Evolutionary conservation across 495 filamentous ascomycete genomes (phyloP), one percentile per base, ranked within the genome.

Genomic region (Beverwykella pulmonaria): DNA sequence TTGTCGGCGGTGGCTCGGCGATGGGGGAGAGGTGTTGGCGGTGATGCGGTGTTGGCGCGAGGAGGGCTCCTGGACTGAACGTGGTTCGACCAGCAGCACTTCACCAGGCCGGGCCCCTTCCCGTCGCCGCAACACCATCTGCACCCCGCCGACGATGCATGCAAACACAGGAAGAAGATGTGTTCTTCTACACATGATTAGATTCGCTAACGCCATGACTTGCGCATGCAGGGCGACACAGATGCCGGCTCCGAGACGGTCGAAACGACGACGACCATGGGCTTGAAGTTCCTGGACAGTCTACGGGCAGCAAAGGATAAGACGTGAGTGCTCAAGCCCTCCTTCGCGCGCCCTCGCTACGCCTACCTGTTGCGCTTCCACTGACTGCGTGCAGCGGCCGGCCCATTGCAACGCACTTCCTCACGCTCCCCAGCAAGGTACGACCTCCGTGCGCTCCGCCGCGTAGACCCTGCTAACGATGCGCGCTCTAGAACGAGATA

Each of bases 291-390:
- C 60, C 70, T 92, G 8, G 83, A 88, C 53, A 83, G 82, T 69
- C 81, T 92, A 73, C 84, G 83, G 68, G 79, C 82, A 56, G 86
- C 88, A 12, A 84, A 82, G 65, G 90, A 92, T 75, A 92, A 92
- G 78, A 86, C 81, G 90, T 91, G 79, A 63, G 82, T 71, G 47
- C n/a, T 58, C 58, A 41, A 55, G 26, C 56, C 30, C 19, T 55
- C 62, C 65, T 50, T 59, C 17, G 32, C 15, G 47, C 32, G 57
- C 23, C 26, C 12, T 20, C 57, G 17, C 8, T 25, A 9, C 34
- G 52, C 23, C 50, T 32, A 9, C 52, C 20, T 57, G 26, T 5
- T 19, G 4, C 65, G 32, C 50, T 14, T 17, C 17, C 59, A 65
- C 27, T 68, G 65, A 68, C 53, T 29, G 22, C 9, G 15, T 69